Percentiles rank a stretch among this genome's conserved stretches.
phyloP scores from a whole-genome alignment of 129 eudicot genomes.

The Flaveria ramosissima region DNA sequence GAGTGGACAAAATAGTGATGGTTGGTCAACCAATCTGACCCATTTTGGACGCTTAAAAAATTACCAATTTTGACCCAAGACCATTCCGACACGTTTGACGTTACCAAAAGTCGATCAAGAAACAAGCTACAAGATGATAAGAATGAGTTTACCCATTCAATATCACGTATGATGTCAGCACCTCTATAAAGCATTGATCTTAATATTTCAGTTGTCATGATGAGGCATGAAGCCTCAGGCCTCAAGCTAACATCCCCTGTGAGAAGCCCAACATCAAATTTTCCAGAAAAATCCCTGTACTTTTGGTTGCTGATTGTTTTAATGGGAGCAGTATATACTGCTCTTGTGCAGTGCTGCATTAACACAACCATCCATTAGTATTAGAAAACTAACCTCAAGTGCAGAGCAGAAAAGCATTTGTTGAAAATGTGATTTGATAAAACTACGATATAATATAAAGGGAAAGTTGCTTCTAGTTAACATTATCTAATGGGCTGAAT shows the following conservation, averaged over 20 bases:
- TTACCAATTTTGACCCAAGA: neutral
- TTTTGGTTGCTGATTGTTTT: slow-evolving; percentile 98
- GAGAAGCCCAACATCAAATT: slow-evolving; percentile 95
- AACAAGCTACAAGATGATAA: slow-evolving; percentile 15
- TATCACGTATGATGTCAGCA: slow-evolving; percentile 95
- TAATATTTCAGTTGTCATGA: slow-evolving; percentile 95
- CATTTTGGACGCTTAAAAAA: neutral
- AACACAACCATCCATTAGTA: slow-evolving; percentile 18
- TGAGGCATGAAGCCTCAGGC: slow-evolving; percentile 97
- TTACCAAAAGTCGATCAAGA: neutral
- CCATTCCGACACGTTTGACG: too few relatives aligned
- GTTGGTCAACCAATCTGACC: slow-evolving; percentile 5
- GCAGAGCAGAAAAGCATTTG: slow-evolving; percentile 13
- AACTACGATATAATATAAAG: neutral
- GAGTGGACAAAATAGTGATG: neutral
- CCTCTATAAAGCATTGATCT: slow-evolving; percentile 98
- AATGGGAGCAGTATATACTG: slow-evolving; percentile 97
- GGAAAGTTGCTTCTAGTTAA: slow-evolving; percentile 7
- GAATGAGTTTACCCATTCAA: slow-evolving; percentile 79
- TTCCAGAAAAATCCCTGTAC: slow-evolving; percentile 88
- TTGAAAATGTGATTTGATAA: slow-evolving; percentile 3
- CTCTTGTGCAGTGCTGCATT: slow-evolving; percentile 96
- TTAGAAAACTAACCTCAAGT: neutral
- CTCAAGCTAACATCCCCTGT: slow-evolving; percentile 98
- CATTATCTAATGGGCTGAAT: slow-evolving; percentile 14